Evolutionary conservation across 208 protist species (phyloP), one percentile per base, ranked within the genome.

Genomic region (Wallacemonas sp.): DNA sequence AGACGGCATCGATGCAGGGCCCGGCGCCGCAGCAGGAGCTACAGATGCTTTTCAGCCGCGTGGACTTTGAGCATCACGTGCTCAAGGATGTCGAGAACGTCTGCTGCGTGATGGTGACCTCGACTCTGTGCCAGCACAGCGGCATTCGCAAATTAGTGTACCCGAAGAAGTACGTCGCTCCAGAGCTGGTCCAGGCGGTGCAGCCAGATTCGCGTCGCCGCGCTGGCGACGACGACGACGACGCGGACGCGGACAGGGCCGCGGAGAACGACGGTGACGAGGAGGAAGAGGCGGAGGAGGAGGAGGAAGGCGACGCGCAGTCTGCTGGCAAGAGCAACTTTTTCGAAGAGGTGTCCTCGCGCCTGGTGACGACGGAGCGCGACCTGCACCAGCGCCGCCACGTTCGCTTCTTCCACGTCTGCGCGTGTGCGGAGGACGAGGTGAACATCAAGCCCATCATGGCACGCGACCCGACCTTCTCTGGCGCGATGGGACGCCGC

Each of bases 381-480:
- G 81, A 70, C n/a, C 29, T 73, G 0, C 11, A 31, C 10, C 77
- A 92, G 65, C 76, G 84, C 2, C 82, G 84, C 14, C 78, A 82
- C 50, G 81, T 91, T 11, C 89, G 89, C 65, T 94, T 92, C 50
- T 94, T 94, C 64, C 85, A 92, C 70, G 76, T 92, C 23, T 87
- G 86, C 50, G 77, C 86, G 32, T 89, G 87, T 26, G 68, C 74
- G 1, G 76, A 86, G 57, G 77, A 84, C 44, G 84, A 92, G 54
- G 89, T 82, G 16, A 82, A 89, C 62, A 80, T 92, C 33, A 74
- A 73, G 22, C 72, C 71, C 23, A 64, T 94, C 2, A 64, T 94
- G 25, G 76, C 85, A 23, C 77, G 70, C 11, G 85, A 92, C 55
- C 77, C 81, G 0, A 72, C 84, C 29, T 92, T 81, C 64, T 77